phyloP scores from a whole-genome alignment of 345 rosid species.

The Luvunga scandens region DNA sequence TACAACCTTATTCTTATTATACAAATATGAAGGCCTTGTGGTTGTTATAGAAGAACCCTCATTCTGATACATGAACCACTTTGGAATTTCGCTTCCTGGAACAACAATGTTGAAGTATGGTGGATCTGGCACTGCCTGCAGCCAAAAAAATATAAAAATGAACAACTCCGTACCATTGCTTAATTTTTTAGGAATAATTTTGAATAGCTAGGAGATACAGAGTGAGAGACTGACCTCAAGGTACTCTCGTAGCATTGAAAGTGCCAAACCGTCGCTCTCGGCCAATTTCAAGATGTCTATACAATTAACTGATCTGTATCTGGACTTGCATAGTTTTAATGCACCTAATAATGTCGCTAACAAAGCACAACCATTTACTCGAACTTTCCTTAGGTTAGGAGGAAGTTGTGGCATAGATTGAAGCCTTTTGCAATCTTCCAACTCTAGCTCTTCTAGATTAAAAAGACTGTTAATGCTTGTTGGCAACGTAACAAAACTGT shows the following conservation, averaged over 20 bases:
- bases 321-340: background rate
- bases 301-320: background rate
- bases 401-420: conserved; percentile 15
- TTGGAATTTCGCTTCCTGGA: conserved; percentile 17
- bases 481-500: too few species aligned
- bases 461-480: too few species aligned
- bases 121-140: background rate
- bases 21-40: background rate
- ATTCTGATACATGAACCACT: conserved; percentile 5
- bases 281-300: conserved; percentile 5
- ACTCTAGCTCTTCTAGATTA: too few species aligned
- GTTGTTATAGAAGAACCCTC: background rate
- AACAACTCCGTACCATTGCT: background rate
- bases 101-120: fast-evolving
- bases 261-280: background rate
- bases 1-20: too few species aligned
- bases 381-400: background rate
- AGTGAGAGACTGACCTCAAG: background rate
- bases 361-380: conserved; percentile 7
- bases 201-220: background rate
- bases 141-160: background rate
- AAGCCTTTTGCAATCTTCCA: conserved; percentile 13
- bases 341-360: conserved; percentile 10
- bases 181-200: background rate
- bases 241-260: background rate